Evolutionary conservation across 2,329 filamentous ascomycete species (phyloP), one percentile per base, ranked within the genome.

Genomic region (Fusarium metavorans): DNA sequence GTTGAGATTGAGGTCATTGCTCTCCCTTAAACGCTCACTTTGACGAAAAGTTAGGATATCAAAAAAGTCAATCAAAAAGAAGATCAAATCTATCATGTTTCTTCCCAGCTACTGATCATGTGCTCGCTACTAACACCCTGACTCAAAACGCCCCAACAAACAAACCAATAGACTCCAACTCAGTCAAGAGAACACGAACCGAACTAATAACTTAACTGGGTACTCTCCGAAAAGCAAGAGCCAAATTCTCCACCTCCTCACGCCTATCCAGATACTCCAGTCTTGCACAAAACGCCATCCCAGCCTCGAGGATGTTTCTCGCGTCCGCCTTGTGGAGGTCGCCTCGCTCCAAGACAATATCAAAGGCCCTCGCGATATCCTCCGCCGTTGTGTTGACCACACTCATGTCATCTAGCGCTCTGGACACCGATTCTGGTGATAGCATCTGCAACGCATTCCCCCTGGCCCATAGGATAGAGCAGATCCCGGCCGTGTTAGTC

Each of bases 1-100:
- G 92, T 98, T 27, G 95, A 97, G 88, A 97, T 98, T 81, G 95
- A 98, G 88, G 94, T 92, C 82, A 93, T 97, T 86, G 95, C 95
- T 66, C 87, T 93, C 65, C 88, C 92, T 72, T 92, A 83, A 82
- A 75, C 27, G 25, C 14, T 37, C 18, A 52, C 16, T 35, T 37
- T 27, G 30, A 57, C 10, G 62, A 11, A 70, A 58, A 32, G 35
- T 37, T 27, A 70, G 32, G 20, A 27, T 45, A 16, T 30, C 4
- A 43, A 65, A 43, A 41, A 52, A 52, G 2, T 20, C 13, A 43
- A 69, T 62, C 30, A 66, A 68, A 58, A 41, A 27, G 39, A 64
- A 60, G 43, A 30, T 54, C 20, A 32, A 62, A 45, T 57, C 32
- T 39, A 25, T 35, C 43, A 23, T 52, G 37, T 64, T 23, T 23